Evolutionary conservation across 2,329 filamentous ascomycete species (phyloP), one percentile per base, ranked within the genome.

Genomic region (Aspergillus sp.): DNA sequence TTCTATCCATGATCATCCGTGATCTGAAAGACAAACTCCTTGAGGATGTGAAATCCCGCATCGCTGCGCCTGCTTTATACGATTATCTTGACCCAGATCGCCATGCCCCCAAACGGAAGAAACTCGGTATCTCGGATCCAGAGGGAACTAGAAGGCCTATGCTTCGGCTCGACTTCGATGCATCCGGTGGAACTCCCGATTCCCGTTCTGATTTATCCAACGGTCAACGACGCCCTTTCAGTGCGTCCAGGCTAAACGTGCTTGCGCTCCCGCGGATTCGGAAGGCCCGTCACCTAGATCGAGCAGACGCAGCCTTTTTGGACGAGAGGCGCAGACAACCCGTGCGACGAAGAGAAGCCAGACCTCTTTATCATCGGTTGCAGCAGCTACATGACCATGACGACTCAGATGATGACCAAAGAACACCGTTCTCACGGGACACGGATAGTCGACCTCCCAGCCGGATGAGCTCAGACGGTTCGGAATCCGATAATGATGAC

Each of bases 1-100:
- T 93, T 32, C 75, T 89, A 35, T 82, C 90, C 51, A 78, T 86
- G 40, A 78, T 96, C 45, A 80, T 85, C 44, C 80, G 81, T 45
- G 90, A 97, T 64, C 74, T 98, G 62, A 83, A 81, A 49, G 86
- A 94, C 62, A 93, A 94, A 64, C 73, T 98, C 33, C 81, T 97
- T 52, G 81, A 86, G 54, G 89, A 96, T 63, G 86, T 97, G 60
- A 89, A 90, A 57, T 86, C 85, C 40, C 86, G 91, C 57, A 82
- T 97, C 42, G 90, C 87, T 6, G 86, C 84, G 5, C 88, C 89
- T 2, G 78, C 82, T 39, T 75, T 98, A 34, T 85, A 87, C 55
- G 80, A 88, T 38, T 89, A 84, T 59, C 78, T 98, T 48, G 84
- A 95, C 54, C 90, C 93, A 3, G 78, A 78, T 46, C 86, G 88